These are phyloP conservation scores for Gossypium australe DNA, from an alignment of 345 rosid genomes.

Conservation along the genomic window DNA sequence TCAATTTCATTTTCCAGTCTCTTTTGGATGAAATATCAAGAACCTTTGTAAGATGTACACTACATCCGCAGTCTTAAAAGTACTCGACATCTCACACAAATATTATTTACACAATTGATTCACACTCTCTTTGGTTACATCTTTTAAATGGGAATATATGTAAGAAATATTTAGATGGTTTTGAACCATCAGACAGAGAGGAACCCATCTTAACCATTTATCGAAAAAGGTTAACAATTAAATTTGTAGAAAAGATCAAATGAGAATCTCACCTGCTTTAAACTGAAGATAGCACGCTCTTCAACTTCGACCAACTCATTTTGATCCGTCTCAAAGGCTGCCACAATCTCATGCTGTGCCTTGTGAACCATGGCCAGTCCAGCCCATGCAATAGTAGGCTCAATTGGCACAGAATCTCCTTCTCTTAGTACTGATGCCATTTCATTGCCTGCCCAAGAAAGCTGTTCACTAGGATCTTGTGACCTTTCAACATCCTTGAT, in stretches of 20 bases:
- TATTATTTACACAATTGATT: not conserved
- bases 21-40: not conserved
- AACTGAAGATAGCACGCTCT: constrained; percentile 68
- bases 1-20: not conserved
- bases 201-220: not conserved
- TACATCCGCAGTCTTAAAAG: not conserved
- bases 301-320: constrained; percentile 60
- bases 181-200: not conserved
- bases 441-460: constrained; percentile 91
- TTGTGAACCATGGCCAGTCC: constrained; percentile 94
- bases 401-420: constrained; percentile 75
- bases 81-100: not conserved
- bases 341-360: constrained; percentile 80
- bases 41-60: not conserved
- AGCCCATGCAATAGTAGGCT: constrained; percentile 80
- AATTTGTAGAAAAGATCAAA: constrained; percentile 1
- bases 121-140: not conserved
- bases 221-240: not conserved
- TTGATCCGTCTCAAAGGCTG: constrained; percentile 63
- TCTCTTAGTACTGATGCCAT: constrained; percentile 95
- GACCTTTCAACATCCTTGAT: constrained; percentile 91
- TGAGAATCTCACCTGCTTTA: constrained; percentile 63
- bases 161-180: not conserved
- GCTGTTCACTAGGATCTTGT: constrained; percentile 85
- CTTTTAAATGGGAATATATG: not conserved